phyloP scores from a whole-genome alignment of 2,329 filamentous ascomycete genomes.

The Calycina marina region DNA sequence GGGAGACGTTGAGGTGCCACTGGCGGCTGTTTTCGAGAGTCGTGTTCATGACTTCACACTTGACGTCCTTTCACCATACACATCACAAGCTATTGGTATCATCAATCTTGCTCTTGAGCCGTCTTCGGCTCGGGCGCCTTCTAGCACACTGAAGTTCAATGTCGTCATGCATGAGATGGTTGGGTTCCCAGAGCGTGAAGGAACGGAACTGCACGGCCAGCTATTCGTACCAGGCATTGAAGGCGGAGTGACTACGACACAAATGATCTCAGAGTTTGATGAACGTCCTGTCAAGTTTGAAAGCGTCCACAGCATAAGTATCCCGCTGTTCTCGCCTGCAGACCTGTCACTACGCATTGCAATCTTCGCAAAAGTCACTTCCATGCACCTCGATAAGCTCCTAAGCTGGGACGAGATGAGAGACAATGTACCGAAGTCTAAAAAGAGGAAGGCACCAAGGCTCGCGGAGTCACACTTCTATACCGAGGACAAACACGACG shows the following conservation, averaged over 20 bases:
- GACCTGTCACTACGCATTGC: slow-evolving; percentile 70
- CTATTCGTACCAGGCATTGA: slow-evolving; percentile 88
- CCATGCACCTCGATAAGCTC: slow-evolving; percentile 92
- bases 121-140: slow-evolving; percentile 81
- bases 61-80: slow-evolving; percentile 86
- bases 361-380: slow-evolving; percentile 79
- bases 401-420: slow-evolving; percentile 99
- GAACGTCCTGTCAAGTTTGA: slow-evolving; percentile 88
- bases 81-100: slow-evolving; percentile 78
- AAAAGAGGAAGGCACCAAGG: slow-evolving; percentile 39
- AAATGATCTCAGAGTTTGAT: slow-evolving; percentile 88
- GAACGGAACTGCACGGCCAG: slow-evolving; percentile 88
- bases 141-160: slow-evolving; percentile 91
- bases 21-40: slow-evolving; percentile 86
- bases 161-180: slow-evolving; percentile 95
- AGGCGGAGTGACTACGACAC: slow-evolving; percentile 84
- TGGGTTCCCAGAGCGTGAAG: slow-evolving; percentile 90
- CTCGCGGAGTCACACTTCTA: slow-evolving; percentile 88
- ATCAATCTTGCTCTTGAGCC: slow-evolving; percentile 85
- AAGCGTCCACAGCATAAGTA: slow-evolving; percentile 95
- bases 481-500: slow-evolving; percentile 83
- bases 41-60: slow-evolving; percentile 87
- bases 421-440: slow-evolving; percentile 51
- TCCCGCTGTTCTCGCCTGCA: slow-evolving; percentile 63
- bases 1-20: slow-evolving; percentile 82